These are phyloP conservation scores for Taphrina confusa DNA, from an alignment of 1,139 yeast genomes.

Conservation along the genomic window DNA sequence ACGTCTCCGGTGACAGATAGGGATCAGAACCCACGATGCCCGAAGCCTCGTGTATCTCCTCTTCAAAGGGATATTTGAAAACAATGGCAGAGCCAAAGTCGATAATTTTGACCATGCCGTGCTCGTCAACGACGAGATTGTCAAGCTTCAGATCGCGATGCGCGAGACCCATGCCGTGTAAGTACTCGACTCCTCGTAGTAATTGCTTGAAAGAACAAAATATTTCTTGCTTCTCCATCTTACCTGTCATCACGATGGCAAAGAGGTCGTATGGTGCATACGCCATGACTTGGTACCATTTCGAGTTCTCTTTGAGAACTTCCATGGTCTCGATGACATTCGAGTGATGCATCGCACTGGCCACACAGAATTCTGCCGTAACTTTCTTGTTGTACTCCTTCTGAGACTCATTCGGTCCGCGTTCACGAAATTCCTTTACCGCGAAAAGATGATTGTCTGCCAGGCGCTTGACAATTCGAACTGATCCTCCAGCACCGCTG, in stretches of 20 bases:
- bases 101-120: slow-evolving; percentile 85
- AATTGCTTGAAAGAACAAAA: slow-evolving; percentile 90
- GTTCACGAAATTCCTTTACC: slow-evolving; percentile 90
- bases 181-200: slow-evolving; percentile 75
- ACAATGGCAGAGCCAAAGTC: slow-evolving; percentile 97
- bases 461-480: slow-evolving; percentile 76
- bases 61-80: slow-evolving; percentile 86
- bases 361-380: slow-evolving; percentile 95
- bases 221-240: slow-evolving; percentile 80
- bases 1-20: slow-evolving; percentile 93
- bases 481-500: slow-evolving; percentile 98
- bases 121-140: slow-evolving; percentile 83
- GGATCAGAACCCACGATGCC: slow-evolving; percentile 99
- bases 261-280: slow-evolving; percentile 89
- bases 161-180: slow-evolving; percentile 85
- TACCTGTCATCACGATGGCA: slow-evolving; percentile 96
- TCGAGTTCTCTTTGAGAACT: slow-evolving; percentile 79
- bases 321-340: slow-evolving; percentile 92
- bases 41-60: slow-evolving; percentile 72
- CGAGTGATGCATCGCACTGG: slow-evolving; percentile 91
- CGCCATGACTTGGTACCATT: slow-evolving; percentile 95
- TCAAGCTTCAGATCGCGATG: slow-evolving; percentile 94
- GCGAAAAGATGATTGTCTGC: slow-evolving; percentile 87
- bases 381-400: slow-evolving; percentile 93
- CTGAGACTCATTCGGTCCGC: slow-evolving; percentile 76